Conservation (phyloP, 2,329 filamentous ascomycete genomes). For the Botrytis hyacinthi region DNA sequence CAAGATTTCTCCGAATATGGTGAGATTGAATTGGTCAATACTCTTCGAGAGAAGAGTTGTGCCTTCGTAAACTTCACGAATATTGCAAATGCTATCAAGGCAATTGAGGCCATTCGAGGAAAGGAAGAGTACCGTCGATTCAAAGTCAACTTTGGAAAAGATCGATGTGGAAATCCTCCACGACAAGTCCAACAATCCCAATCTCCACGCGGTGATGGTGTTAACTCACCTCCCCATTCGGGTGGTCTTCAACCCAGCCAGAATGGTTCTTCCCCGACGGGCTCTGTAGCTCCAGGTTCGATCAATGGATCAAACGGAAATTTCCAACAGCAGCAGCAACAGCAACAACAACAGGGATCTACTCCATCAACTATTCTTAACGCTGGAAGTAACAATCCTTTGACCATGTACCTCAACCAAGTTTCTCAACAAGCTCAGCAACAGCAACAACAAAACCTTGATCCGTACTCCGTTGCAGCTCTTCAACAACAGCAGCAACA, state of each 20-base stretch:
- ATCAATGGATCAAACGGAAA: conserved; percentile 39
- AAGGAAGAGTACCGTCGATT: conserved; percentile 97
- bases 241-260: conserved; percentile 38
- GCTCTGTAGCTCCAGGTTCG: conserved; percentile 51
- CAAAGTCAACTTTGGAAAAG: conserved; percentile 99
- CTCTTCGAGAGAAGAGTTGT: conserved; percentile 96
- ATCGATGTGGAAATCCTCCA: conserved; percentile 93
- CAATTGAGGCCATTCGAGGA: conserved; percentile 90
- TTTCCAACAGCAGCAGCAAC: conserved; percentile 34
- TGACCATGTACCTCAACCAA: conserved; percentile 91
- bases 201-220: conserved; percentile 63
- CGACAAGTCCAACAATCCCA: conserved; percentile 70
- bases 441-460: conserved; percentile 50
- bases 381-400: conserved; percentile 74
- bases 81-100: conserved; percentile 99
- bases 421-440: conserved; percentile 72
- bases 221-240: conserved; percentile 51
- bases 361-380: conserved; percentile 76
- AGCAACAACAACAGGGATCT: conserved; percentile 56
- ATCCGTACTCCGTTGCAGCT: conserved; percentile 43
- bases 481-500: conserved; percentile 66
- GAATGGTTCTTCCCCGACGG: conserved; percentile 38
- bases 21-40: conserved; percentile 96
- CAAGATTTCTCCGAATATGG: conserved; percentile 97
- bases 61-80: conserved; percentile 99